Percentiles rank a stretch among this genome's conserved stretches.
Conservation (phyloP, 257 asterid genomes). For the Apocynum venetum region DNA sequence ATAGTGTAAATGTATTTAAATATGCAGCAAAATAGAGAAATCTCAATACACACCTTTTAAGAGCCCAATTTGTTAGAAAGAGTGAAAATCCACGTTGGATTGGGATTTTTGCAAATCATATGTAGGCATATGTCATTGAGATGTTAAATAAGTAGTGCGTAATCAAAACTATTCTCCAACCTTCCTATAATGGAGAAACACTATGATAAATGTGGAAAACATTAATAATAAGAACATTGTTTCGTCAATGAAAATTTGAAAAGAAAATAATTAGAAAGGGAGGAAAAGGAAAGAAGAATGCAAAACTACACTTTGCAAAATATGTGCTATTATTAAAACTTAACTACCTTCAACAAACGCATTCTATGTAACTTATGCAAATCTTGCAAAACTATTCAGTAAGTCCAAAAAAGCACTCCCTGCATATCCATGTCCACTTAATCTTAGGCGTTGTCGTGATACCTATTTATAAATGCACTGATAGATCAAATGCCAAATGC, state of each 20-base stretch:
- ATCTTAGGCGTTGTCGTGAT: not conserved
- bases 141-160: not conserved
- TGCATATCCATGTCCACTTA: not conserved
- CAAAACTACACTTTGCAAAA: not conserved
- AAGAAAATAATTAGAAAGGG: not conserved
- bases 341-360: not conserved
- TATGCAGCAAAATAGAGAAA: not conserved
- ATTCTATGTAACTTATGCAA: not conserved
- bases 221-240: not conserved
- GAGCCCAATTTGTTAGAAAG: not conserved
- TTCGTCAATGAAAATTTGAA: not conserved
- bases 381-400: not conserved
- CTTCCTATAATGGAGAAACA: not conserved
- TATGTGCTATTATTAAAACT: not conserved
- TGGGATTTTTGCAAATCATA: not conserved
- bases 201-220: not conserved
- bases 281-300: not conserved
- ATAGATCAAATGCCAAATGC: not conserved
- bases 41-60: not conserved
- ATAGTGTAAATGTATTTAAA: not conserved
- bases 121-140: not conserved
- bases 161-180: not conserved
- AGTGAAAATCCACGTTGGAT: not conserved
- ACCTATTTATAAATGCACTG: not conserved
- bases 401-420: not conserved